These are phyloP conservation scores for Avena insularis DNA, from an alignment of 176 grass and related monocot genomes.

Conservation along the genomic window DNA sequence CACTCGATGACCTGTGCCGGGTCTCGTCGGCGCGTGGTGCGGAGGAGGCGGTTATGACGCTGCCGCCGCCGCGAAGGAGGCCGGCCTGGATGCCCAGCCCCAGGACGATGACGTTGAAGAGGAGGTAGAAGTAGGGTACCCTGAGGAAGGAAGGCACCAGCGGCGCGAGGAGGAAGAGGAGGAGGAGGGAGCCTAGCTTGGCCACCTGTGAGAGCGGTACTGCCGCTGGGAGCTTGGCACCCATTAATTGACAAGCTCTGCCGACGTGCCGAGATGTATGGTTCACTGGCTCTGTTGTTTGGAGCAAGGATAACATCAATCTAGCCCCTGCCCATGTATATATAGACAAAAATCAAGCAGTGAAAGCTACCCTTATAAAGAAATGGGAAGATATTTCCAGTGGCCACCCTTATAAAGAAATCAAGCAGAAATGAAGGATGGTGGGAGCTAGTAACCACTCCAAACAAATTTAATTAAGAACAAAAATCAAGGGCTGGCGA, in stretches of 20 bases:
- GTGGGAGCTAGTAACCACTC: no score
- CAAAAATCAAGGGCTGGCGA: not conserved
- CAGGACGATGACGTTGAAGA: conserved; percentile 26
- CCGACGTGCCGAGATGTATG: not conserved
- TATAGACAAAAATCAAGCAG: not conserved
- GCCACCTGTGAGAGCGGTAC: not conserved
- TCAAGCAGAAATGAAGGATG: no score
- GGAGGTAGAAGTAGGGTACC: conserved; percentile 17
- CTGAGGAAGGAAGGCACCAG: conserved; percentile 25
- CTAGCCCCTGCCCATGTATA: not conserved
- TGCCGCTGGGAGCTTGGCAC: not conserved
- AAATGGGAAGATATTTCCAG: not conserved
- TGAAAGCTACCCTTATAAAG: not conserved
- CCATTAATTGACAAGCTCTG: not conserved
- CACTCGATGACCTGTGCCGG: not conserved
- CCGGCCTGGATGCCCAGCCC: conserved; percentile 16
- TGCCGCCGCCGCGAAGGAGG: not conserved
- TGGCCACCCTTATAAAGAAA: not conserved
- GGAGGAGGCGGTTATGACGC: not conserved
- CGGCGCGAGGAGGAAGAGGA: not conserved
- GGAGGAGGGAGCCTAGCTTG: conserved; percentile 24
- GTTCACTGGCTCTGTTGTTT: not conserved
- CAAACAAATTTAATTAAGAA: not conserved
- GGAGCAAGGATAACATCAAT: not conserved
- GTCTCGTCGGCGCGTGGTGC: not conserved